Conservation (phyloP, 2,329 filamentous ascomycete genomes). For the Simplicillium aogashimaense region DNA sequence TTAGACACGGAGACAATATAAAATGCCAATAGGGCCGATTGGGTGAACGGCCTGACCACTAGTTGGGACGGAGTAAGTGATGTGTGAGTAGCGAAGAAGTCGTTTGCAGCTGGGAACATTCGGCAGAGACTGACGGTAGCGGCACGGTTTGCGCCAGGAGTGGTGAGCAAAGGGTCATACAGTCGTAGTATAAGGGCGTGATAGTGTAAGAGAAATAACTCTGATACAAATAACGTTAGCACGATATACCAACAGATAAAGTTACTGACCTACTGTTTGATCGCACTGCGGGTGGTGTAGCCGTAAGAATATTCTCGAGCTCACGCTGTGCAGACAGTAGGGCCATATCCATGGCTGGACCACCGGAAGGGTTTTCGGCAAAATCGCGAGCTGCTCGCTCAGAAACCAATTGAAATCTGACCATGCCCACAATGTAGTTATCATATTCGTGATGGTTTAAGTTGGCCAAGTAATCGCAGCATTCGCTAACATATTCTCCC, state of each 20-base stretch:
- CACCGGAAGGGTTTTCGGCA: conserved; percentile 13
- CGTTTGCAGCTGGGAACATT: too few species aligned
- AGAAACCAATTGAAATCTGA: conserved; percentile 22
- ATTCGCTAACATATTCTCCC: conserved; percentile 21
- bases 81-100: too few species aligned
- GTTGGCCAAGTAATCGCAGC: conserved; percentile 18
- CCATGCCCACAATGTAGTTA: conserved; percentile 18
- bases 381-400: conserved; percentile 13
- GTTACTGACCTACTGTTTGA: too few species aligned
- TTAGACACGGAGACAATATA: too few species aligned
- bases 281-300: too few species aligned
- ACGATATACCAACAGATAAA: too few species aligned
- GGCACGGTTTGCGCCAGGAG: conserved; percentile 10
- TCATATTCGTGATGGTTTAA: conserved; percentile 21
- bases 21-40: too few species aligned
- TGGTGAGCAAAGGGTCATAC: conserved; percentile 25
- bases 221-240: conserved; percentile 12
- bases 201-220: conserved; percentile 23
- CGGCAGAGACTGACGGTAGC: too few species aligned
- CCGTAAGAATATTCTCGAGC: too few species aligned
- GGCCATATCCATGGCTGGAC: conserved; percentile 15
- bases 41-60: too few species aligned
- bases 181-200: conserved; percentile 21
- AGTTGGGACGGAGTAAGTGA: too few species aligned
- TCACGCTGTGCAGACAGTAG: too few species aligned